Evolutionary conservation across 1,284 basidiomycete genomes (phyloP).

Genomic region (Apiotrichum laibachii): DNA sequence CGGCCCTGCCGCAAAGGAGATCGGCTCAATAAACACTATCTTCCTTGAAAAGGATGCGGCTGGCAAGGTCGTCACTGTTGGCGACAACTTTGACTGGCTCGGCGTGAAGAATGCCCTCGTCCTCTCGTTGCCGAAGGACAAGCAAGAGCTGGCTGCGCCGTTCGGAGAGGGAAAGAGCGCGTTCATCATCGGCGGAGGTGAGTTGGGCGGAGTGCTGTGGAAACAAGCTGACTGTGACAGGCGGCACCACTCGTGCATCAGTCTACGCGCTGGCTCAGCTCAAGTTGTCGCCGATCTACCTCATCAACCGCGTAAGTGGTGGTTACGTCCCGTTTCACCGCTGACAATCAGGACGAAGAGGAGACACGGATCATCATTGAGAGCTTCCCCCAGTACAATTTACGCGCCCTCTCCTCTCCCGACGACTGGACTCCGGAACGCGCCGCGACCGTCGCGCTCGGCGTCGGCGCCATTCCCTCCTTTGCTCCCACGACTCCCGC

Average conservation of each 20-base stretch:
- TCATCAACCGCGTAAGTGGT: conserved; percentile 62
- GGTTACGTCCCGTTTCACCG: neutral
- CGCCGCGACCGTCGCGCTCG: conserved; percentile 6
- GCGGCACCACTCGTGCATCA: conserved; percentile 71
- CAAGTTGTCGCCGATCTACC: conserved; percentile 65
- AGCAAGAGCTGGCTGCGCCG: neutral
- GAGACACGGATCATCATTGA: conserved; percentile 6
- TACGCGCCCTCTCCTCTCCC: conserved; percentile 1
- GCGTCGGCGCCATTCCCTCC: conserved; percentile 25
- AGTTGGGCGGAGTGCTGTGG: conserved; percentile 49
- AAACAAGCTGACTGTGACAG: conserved; percentile 63
- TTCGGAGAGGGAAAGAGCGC: conserved; percentile 9
- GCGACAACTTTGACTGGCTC: conserved; percentile 86
- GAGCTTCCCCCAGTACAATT: conserved; percentile 11
- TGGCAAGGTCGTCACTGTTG: conserved; percentile 59
- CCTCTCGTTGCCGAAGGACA: neutral
- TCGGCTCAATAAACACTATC: conserved; percentile 86
- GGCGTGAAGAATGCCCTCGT: conserved; percentile 51
- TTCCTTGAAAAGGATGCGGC: conserved; percentile 56
- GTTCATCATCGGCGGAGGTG: conserved; percentile 73
- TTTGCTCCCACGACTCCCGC: conserved; percentile 11
- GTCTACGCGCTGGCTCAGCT: conserved; percentile 73
- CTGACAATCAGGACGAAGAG: conserved; percentile 5
- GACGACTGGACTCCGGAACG: neutral
- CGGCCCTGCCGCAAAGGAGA: conserved; percentile 68